phyloP scores from a whole-genome alignment of 257 asterid genomes.

The Fraxinus excelsior region DNA sequence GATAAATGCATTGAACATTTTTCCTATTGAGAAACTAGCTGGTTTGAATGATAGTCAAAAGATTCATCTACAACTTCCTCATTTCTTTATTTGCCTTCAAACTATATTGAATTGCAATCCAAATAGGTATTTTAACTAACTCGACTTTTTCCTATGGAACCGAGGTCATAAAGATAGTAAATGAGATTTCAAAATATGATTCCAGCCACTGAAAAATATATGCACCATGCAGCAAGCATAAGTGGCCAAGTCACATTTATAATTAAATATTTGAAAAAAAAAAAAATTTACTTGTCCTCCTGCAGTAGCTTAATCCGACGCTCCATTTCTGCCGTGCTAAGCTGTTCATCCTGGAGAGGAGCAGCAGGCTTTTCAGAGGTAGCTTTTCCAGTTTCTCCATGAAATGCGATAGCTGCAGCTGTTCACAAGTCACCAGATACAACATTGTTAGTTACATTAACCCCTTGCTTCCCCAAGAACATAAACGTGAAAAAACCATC shows the following conservation, averaged over 20 bases:
- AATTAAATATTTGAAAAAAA: slow-evolving; percentile 15
- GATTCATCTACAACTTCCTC: slow-evolving; percentile 5
- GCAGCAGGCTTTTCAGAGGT: slow-evolving; percentile 46
- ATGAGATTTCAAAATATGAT: slow-evolving; percentile 21
- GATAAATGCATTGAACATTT: not conserved
- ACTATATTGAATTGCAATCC: slow-evolving; percentile 9
- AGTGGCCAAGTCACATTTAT: not conserved
- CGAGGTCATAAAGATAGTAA: not conserved
- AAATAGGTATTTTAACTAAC: not conserved
- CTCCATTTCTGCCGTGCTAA: slow-evolving; percentile 74
- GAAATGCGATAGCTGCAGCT: slow-evolving; percentile 67
- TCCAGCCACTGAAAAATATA: slow-evolving; percentile 1
- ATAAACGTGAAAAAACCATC: slow-evolving; percentile 17
- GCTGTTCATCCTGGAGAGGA: slow-evolving; percentile 66
- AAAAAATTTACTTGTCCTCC: slow-evolving; percentile 65
- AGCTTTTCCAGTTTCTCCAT: slow-evolving; percentile 57
- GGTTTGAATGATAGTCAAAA: slow-evolving; percentile 8
- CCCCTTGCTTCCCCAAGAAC: slow-evolving; percentile 17
- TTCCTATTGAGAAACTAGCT: not conserved
- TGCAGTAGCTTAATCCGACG: slow-evolving; percentile 77
- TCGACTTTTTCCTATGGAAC: not conserved
- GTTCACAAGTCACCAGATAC: slow-evolving; percentile 37
- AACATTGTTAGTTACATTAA: slow-evolving; percentile 20
- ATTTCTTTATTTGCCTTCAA: not conserved
- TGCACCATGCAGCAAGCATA: not conserved